Evolutionary conservation across 257 asterid species (phyloP).

Genomic region (Solanum piurae): DNA sequence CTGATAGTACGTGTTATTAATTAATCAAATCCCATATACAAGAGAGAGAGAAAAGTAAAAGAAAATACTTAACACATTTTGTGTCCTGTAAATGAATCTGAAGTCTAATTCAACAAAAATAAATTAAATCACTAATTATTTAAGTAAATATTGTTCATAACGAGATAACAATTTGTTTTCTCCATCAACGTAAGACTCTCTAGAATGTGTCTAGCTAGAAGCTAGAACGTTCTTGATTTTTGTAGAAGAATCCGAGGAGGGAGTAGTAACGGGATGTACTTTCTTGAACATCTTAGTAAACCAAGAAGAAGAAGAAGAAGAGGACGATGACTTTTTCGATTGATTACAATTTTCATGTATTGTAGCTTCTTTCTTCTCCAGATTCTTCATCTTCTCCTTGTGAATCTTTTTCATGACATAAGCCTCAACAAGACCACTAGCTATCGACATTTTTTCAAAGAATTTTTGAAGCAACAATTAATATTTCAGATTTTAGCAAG

Average conservation of each 20-base stretch:
- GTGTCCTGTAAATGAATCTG: not conserved
- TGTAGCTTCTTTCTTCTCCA: not conserved
- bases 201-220: not conserved
- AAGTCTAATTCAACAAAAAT: not conserved
- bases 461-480: not conserved
- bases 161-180: not conserved
- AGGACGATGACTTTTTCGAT: not conserved
- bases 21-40: not conserved
- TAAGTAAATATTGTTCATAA: not conserved
- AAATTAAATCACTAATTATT: not conserved
- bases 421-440: slow-evolving; percentile 27
- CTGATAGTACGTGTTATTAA: not conserved
- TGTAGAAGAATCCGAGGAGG: not conserved
- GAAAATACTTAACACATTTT: no score
- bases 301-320: not conserved
- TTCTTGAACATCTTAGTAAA: not conserved
- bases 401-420: slow-evolving; percentile 28
- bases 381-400: slow-evolving; percentile 33
- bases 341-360: not conserved
- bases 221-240: not conserved
- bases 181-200: not conserved
- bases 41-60: not conserved
- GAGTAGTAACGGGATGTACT: not conserved
- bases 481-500: not conserved
- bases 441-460: slow-evolving; percentile 16